Conservation (phyloP, 2,329 filamentous ascomycete genomes). For the Westerdykella aurantiaca region DNA sequence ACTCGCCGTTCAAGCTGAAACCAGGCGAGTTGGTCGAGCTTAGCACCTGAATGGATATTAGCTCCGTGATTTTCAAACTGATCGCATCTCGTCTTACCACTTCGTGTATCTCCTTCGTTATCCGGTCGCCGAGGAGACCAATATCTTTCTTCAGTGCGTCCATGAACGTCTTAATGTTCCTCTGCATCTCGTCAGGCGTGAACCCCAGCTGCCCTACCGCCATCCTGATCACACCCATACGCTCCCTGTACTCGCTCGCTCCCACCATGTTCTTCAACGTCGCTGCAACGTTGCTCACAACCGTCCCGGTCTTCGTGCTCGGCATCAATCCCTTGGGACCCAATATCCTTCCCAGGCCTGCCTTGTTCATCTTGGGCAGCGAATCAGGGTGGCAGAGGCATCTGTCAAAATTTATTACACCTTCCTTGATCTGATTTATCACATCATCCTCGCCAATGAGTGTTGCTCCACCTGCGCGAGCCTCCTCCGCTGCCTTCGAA, state of each 20-base stretch:
- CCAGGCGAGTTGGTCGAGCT: slow-evolving; percentile 84
- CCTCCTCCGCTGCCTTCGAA: slow-evolving; percentile 66
- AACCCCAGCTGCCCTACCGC: slow-evolving; percentile 88
- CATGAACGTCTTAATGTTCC: slow-evolving; percentile 76
- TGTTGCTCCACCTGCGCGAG: slow-evolving; percentile 70
- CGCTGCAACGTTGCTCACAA: slow-evolving; percentile 72
- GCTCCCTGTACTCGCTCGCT: slow-evolving; percentile 80
- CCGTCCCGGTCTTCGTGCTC: slow-evolving; percentile 77
- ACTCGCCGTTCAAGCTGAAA: slow-evolving; percentile 77
- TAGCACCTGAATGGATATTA: slow-evolving; percentile 56
- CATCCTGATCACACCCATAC: slow-evolving; percentile 75
- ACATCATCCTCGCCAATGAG: slow-evolving; percentile 81
- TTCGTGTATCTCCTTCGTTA: slow-evolving; percentile 68
- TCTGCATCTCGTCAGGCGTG: slow-evolving; percentile 76
- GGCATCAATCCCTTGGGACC: slow-evolving; percentile 93
- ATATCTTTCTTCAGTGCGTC: slow-evolving; percentile 74
- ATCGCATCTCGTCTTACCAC: slow-evolving; percentile 45
- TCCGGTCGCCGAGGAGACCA: slow-evolving; percentile 55
- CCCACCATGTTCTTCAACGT: slow-evolving; percentile 77
- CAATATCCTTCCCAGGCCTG: slow-evolving; percentile 70
- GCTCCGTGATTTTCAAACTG: slow-evolving; percentile 16
- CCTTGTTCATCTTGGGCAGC: slow-evolving; percentile 72
- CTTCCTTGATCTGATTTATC: slow-evolving; percentile 71
- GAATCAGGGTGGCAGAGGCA: slow-evolving; percentile 80
- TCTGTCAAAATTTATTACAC: slow-evolving; percentile 79